phyloP scores from a whole-genome alignment of 2,329 filamentous ascomycete genomes.

The Xylariaceae sp. region DNA sequence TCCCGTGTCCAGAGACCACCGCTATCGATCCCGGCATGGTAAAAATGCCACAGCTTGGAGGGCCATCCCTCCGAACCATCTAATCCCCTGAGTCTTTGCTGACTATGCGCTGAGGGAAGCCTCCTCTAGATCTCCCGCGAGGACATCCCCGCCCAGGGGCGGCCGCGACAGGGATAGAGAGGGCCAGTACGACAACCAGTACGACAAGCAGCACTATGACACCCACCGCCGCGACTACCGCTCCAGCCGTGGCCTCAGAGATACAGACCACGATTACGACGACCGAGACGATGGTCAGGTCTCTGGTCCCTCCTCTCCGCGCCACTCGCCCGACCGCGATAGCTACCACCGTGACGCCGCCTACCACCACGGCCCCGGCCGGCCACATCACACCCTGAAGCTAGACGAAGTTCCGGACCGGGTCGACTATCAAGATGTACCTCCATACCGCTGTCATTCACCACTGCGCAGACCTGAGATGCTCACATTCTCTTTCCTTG shows the following conservation, averaged over 20 bases:
- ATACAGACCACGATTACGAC: constrained; percentile 19
- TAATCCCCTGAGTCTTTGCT: constrained; percentile 27
- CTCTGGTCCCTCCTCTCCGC: constrained; percentile 25
- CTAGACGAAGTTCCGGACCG: constrained; percentile 31
- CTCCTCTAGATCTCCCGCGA: constrained; percentile 30
- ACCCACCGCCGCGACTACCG: constrained; percentile 17
- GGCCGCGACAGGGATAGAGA: constrained; percentile 20
- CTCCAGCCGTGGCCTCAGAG: constrained; percentile 15
- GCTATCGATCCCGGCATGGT: constrained; percentile 34
- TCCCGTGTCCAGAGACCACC: constrained; percentile 27
- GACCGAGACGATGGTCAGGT: constrained; percentile 20
- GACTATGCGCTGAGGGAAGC: constrained; percentile 33
- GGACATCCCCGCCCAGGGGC: constrained; percentile 22
- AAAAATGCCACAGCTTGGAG: constrained; percentile 33
- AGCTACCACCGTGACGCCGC: constrained; percentile 22
- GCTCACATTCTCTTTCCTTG: constrained; percentile 3
- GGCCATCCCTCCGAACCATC: constrained; percentile 21
- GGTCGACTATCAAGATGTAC: constrained; percentile 27
- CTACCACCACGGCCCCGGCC: constrained; percentile 26
- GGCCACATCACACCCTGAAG: constrained; percentile 32
- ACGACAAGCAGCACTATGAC: constrained; percentile 20
- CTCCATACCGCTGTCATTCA: neutral
- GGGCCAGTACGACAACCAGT: constrained; percentile 19
- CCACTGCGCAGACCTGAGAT: neutral
- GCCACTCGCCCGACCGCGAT: constrained; percentile 23